Conservation (phyloP, 495 filamentous ascomycete genomes). For the Amorphotheca resinae region DNA sequence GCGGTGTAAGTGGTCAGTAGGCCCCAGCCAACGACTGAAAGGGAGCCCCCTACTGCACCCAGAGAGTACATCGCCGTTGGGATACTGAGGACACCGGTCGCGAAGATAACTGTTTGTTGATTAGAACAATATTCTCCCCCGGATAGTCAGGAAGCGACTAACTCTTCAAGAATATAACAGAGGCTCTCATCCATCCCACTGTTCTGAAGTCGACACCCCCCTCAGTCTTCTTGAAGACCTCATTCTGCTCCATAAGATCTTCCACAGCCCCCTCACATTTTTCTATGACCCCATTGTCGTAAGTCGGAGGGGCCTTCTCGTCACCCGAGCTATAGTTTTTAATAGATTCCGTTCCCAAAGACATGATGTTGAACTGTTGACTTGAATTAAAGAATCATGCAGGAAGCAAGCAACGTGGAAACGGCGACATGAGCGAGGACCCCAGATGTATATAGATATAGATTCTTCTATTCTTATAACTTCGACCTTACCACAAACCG, state of each 20-base stretch:
- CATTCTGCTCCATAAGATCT: conserved; percentile 25
- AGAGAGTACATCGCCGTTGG: conserved; percentile 28
- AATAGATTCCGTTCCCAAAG: conserved; percentile 9
- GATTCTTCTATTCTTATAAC: too few species aligned
- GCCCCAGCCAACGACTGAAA: conserved; percentile 32
- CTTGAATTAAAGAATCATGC: neutral
- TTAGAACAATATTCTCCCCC: neutral
- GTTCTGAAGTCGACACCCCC: conserved; percentile 43
- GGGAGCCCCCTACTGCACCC: conserved; percentile 28
- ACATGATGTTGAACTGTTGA: conserved; percentile 1
- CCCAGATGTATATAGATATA: too few species aligned
- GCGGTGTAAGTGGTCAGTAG: conserved; percentile 27
- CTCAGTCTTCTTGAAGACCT: conserved; percentile 40
- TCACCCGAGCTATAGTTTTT: conserved; percentile 16
- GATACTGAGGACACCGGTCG: conserved; percentile 29
- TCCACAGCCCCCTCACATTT: conserved; percentile 11
- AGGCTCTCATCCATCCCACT: conserved; percentile 41
- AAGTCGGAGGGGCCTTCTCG: conserved; percentile 7
- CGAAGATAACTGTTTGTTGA: conserved; percentile 30
- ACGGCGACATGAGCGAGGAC: too few species aligned
- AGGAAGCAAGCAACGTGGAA: neutral
- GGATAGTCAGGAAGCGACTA: neutral
- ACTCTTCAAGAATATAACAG: conserved; percentile 44
- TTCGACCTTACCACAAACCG: too few species aligned
- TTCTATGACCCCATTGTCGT: conserved; percentile 10